phyloP scores from a whole-genome alignment of 164 flowering plant species.

The Vitis labrusca region DNA sequence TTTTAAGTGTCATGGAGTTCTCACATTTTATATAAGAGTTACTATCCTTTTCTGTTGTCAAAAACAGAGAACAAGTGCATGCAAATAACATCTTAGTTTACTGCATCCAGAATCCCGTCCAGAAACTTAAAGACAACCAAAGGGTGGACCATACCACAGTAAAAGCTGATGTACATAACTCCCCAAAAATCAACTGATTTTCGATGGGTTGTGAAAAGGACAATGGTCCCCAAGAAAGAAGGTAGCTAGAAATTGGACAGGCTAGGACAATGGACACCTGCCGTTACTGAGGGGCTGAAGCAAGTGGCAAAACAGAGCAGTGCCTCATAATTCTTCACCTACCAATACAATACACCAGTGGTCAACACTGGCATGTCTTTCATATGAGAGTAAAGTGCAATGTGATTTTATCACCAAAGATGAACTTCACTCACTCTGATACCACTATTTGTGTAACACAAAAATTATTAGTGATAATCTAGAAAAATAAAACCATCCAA shows the following conservation, averaged over 20 bases:
- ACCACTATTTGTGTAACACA: background rate
- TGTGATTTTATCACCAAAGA: background rate
- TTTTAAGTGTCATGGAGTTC: too few relatives aligned
- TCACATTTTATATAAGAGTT: too few relatives aligned
- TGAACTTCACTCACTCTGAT: background rate
- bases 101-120: slow-evolving; percentile 6
- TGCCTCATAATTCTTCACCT: slow-evolving; percentile 17
- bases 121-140: slow-evolving; percentile 1
- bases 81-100: background rate
- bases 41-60: too few relatives aligned
- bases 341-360: background rate
- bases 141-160: slow-evolving; percentile 14
- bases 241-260: background rate
- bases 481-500: too few relatives aligned
- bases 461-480: background rate
- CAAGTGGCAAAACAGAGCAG: slow-evolving; percentile 8
- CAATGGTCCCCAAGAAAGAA: background rate
- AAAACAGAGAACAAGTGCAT: too few relatives aligned
- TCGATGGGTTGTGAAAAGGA: background rate
- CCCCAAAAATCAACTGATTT: slow-evolving; percentile 1
- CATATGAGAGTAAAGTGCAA: too few relatives aligned
- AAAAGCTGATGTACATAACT: slow-evolving; percentile 12
- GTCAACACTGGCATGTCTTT: too few relatives aligned
- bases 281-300: slow-evolving; percentile 7
- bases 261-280: slow-evolving; percentile 14